Conservation (phyloP, 306 rosid species). For the Gastrolobium bilobum region DNA sequence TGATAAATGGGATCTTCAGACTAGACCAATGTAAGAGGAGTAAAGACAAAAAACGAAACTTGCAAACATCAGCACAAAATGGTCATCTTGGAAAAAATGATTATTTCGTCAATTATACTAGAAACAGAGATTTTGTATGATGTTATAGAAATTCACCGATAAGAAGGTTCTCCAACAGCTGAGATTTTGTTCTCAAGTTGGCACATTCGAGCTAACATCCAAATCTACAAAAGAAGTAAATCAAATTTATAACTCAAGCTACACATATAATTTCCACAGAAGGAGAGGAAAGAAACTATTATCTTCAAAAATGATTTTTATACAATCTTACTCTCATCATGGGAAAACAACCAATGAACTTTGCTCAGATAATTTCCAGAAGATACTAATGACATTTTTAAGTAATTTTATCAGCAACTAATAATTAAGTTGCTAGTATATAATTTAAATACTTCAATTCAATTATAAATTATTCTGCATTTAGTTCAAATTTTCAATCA, state of each 20-base stretch:
- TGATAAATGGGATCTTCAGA: constrained; percentile 30
- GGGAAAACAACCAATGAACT: constrained; percentile 37
- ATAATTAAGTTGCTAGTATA: constrained; percentile 6
- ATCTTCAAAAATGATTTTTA: constrained; percentile 4
- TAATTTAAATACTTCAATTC: constrained; percentile 18
- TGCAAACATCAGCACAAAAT: constrained; percentile 23
- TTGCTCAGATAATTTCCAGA: constrained; percentile 23
- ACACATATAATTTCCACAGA: constrained; percentile 21
- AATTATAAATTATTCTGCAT: constrained; percentile 27
- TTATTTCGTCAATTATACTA: constrained; percentile 15
- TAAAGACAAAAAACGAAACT: background rate
- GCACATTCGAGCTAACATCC: constrained; percentile 99
- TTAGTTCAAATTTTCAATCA: constrained; percentile 19
- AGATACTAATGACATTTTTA: constrained; percentile 16
- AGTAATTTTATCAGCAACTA: constrained; percentile 38
- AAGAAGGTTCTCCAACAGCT: constrained; percentile 94
- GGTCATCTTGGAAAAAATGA: background rate
- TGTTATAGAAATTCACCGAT: constrained; percentile 67
- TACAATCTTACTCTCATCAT: background rate
- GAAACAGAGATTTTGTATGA: constrained; percentile 30
- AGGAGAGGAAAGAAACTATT: constrained; percentile 35
- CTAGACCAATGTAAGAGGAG: constrained; percentile 29
- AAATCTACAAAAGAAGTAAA: constrained; percentile 65
- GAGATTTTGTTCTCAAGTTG: constrained; percentile 95
- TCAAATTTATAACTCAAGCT: constrained; percentile 35